Evolutionary conservation across 192 early-diverging fungal genomes (phyloP).

Genomic region (Coemansia sp.): DNA sequence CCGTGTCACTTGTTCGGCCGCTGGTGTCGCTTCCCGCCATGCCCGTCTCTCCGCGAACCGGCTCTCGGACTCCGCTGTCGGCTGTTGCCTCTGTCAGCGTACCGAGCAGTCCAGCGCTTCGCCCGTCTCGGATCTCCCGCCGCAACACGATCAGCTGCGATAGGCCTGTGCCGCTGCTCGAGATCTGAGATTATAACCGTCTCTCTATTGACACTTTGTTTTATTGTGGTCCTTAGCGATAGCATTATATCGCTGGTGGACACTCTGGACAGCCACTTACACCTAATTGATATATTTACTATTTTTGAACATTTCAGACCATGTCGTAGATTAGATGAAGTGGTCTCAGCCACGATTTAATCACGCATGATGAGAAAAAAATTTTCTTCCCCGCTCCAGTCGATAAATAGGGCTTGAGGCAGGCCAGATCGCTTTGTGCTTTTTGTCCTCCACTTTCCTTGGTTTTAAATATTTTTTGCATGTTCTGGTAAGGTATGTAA

Average conservation of each 20-base stretch:
- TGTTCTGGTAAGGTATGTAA: conserved; percentile 15
- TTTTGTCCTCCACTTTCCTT: not conserved
- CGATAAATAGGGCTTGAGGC: not conserved
- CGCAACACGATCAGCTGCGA: conserved; percentile 30
- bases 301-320: not conserved
- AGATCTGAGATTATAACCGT: not conserved
- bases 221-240: not conserved
- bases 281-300: not conserved
- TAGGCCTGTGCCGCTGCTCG: conserved; percentile 12
- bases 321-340: too few species aligned
- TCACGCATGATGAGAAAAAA: not conserved
- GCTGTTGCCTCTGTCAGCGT: conserved; percentile 1
- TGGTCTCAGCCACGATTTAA: not conserved
- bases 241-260: not conserved
- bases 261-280: not conserved
- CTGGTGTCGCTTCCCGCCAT: not conserved
- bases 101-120: conserved; percentile 6
- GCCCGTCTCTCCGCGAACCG: not conserved
- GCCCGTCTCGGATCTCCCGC: conserved; percentile 12
- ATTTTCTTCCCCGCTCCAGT: not conserved
- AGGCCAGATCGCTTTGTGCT: not conserved
- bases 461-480: not conserved
- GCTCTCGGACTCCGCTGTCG: not conserved
- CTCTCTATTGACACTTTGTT: not conserved
- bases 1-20: not conserved